Evolutionary conservation across 2,329 filamentous ascomycete species (phyloP).

Genomic region (Saccharata proteae): DNA sequence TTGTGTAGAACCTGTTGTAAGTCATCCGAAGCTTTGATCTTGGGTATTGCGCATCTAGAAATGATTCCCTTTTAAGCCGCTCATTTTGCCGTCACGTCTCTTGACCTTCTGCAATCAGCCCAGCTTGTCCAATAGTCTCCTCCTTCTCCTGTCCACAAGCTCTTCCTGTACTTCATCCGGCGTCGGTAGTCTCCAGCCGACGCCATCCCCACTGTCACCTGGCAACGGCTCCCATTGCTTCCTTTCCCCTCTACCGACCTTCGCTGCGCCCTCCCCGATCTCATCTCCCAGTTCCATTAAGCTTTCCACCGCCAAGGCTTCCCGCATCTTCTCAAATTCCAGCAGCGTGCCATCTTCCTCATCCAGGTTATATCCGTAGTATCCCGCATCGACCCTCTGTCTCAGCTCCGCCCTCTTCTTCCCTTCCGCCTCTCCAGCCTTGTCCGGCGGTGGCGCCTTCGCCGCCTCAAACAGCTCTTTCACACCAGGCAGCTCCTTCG

Average conservation of each 20-base stretch:
- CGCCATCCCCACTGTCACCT: constrained; percentile 73
- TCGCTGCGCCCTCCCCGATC: constrained; percentile 36
- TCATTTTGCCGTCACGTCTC: not conserved
- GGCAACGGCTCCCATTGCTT: constrained; percentile 68
- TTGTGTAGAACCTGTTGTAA: too few relatives aligned
- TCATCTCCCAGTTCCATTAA: constrained; percentile 47
- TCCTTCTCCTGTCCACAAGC: constrained; percentile 71
- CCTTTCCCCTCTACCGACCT: constrained; percentile 11
- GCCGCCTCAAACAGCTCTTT: constrained; percentile 91
- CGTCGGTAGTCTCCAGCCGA: constrained; percentile 71
- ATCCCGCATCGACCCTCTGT: constrained; percentile 77
- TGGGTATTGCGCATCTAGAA: too few relatives aligned
- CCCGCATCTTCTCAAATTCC: constrained; percentile 70
- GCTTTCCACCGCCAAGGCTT: constrained; percentile 65
- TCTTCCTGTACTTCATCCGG: constrained; percentile 91
- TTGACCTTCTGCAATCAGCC: constrained; percentile 27
- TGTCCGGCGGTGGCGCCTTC: constrained; percentile 12
- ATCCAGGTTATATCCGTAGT: constrained; percentile 88
- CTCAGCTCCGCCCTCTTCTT: constrained; percentile 59
- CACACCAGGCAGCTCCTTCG: constrained; percentile 80
- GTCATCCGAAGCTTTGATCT: too few relatives aligned
- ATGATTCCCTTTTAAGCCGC: too few relatives aligned
- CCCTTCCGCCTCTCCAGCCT: constrained; percentile 43
- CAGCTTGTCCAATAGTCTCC: constrained; percentile 74
- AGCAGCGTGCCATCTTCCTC: constrained; percentile 79